These are phyloP conservation scores for Talaromyces nanjingensis DNA, from an alignment of 495 filamentous ascomycete species.

Conservation along the genomic window DNA sequence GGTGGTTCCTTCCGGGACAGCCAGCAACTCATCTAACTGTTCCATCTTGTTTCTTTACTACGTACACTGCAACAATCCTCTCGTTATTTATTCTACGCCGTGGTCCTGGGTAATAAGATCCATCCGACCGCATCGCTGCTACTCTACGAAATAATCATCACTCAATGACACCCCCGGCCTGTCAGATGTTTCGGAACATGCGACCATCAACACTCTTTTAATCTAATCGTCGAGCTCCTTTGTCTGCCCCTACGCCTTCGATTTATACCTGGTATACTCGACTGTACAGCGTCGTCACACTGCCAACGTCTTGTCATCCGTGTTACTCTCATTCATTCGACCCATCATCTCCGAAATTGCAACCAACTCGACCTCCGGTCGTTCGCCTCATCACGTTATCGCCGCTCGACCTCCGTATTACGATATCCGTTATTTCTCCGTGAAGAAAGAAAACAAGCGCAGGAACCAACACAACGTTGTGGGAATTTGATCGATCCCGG, in stretches of 20 bases:
- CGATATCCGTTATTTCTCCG: background rate
- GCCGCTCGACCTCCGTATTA: background rate
- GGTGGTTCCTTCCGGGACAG: background rate
- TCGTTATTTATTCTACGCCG: no score
- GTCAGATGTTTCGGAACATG: background rate
- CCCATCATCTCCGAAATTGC: background rate
- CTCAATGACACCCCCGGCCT: background rate
- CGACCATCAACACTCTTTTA: constrained; percentile 1
- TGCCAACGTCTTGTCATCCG: background rate
- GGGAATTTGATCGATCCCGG: background rate
- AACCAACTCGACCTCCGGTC: background rate
- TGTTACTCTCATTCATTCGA: background rate
- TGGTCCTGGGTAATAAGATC: no score
- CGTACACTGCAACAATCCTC: no score
- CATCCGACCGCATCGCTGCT: no score
- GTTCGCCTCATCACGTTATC: background rate
- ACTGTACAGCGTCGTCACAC: background rate
- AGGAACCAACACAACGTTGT: no score
- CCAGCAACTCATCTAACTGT: no score
- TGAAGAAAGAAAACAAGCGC: background rate
- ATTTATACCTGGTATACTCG: background rate
- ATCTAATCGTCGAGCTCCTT: background rate
- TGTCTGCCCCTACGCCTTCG: background rate
- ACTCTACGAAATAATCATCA: background rate
- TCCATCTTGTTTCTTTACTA: no score